Evolutionary conservation across 1,284 basidiomycete genomes (phyloP), one percentile per base, ranked within the genome.

Genomic region (Trametes sp.): DNA sequence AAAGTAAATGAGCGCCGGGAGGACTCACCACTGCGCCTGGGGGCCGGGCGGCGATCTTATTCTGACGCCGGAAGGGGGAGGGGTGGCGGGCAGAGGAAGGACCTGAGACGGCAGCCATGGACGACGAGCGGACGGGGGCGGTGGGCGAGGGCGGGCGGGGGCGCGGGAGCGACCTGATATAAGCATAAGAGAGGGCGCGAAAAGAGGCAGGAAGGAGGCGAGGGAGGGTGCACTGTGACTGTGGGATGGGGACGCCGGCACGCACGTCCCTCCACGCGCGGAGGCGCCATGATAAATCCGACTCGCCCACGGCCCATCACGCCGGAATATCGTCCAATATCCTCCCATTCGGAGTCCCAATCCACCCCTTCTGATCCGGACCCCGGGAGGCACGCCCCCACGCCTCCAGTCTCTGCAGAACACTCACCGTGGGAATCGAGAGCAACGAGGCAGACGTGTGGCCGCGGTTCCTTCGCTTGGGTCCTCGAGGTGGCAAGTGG

Each of bases 41-140:
- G 41, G 70, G 63, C 0, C 71, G 60, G 21, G 71, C 50, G 50
- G 70, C 58, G 10, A 73, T 62, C 67, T 72, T 72, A 49, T 59
- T 55, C 48, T 63, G 68, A 52, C 69, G 70, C 42, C 73, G 69
- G 59, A 70, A 70, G 13, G 76, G 75, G 11, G 75, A 74, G 11
- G 74, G 71, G 54, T 76, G 75, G 58, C 75, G 71, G 24, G 74
- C 59, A 36, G 63, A 62, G 31, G 69, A 57, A 48, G 75, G 71
- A 61, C 72, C 74, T 19, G 70, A 66, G 41, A 74, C 71, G 38
- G 76, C 59, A 57, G 76, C 75, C 76, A 77, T 77, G 64, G 56
- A 29, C 59, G 54, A 63, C 2, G 31, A 4, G 52, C 26, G 23
- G 57, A 54, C 48, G 59, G 60, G 55, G 31, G 28, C 35, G 63